phyloP scores from a whole-genome alignment of 306 rosid genomes.

The Sophora flavescens region DNA sequence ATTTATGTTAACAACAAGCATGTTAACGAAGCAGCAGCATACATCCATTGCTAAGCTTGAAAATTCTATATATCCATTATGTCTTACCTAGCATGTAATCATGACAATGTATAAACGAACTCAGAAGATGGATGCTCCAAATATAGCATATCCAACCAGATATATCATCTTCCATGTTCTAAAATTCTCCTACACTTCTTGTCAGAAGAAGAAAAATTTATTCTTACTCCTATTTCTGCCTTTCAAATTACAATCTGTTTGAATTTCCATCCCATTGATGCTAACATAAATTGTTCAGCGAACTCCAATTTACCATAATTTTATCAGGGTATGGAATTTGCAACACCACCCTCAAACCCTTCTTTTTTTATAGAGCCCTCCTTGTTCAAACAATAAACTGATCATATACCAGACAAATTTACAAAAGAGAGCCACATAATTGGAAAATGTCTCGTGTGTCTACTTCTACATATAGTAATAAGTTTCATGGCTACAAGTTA shows the following conservation, averaged over 20 bases:
- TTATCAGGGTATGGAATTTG: slow-evolving; percentile 12
- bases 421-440: slow-evolving; percentile 27
- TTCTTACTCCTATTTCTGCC: not conserved
- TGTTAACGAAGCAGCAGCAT: not conserved
- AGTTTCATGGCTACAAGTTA: slow-evolving; percentile 34
- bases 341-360: slow-evolving; percentile 10
- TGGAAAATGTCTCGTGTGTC: not conserved
- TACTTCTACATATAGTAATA: not conserved
- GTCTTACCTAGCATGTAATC: not conserved
- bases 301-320: not conserved
- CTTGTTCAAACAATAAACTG: slow-evolving; percentile 29
- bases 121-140: not conserved
- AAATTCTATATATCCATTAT: not conserved
- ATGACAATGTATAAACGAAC: not conserved
- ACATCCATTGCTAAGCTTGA: not conserved
- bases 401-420: slow-evolving; percentile 7
- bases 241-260: not conserved
- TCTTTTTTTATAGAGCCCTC: not conserved
- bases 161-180: not conserved
- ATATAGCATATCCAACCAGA: too few species aligned
- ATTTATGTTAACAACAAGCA: not conserved
- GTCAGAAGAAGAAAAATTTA: slow-evolving; percentile 5
- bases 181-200: not conserved
- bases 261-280: slow-evolving; percentile 1
- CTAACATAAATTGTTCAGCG: slow-evolving; percentile 25